Percentiles rank a stretch among this genome's conserved stretches.
These are phyloP conservation scores for Cryptosporidium viatorum DNA, from an alignment of 169 alveolate genomes.

Conservation along the genomic window DNA sequence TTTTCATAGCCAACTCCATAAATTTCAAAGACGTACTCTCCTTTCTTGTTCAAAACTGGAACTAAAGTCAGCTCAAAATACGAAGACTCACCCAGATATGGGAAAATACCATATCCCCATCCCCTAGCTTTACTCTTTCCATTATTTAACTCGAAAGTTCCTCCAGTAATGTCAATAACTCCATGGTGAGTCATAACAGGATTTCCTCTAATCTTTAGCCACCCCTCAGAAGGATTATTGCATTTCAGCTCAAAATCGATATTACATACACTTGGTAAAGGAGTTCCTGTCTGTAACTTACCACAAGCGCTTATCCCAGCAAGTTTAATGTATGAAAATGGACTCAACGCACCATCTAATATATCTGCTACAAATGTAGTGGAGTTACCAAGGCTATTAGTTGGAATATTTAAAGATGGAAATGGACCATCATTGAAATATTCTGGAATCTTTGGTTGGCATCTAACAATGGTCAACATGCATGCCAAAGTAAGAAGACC, in stretches of 20 bases:
- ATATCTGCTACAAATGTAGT: slow-evolving; percentile 49
- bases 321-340: slow-evolving; percentile 58
- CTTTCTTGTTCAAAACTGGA: slow-evolving; percentile 37
- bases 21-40: slow-evolving; percentile 39
- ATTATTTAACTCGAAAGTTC: slow-evolving; percentile 55
- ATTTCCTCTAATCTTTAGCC: slow-evolving; percentile 42
- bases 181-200: slow-evolving; percentile 61
- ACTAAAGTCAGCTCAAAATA: slow-evolving; percentile 67
- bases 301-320: slow-evolving; percentile 63
- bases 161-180: slow-evolving; percentile 62
- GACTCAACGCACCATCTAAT: slow-evolving; percentile 54
- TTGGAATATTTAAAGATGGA: slow-evolving; percentile 60
- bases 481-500: neutral
- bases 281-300: slow-evolving; percentile 44
- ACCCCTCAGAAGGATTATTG: slow-evolving; percentile 62
- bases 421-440: slow-evolving; percentile 54
- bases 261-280: slow-evolving; percentile 33
- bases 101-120: slow-evolving; percentile 74
- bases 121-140: slow-evolving; percentile 17
- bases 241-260: slow-evolving; percentile 38
- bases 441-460: slow-evolving; percentile 32
- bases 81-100: slow-evolving; percentile 63
- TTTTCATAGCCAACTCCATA: slow-evolving; percentile 68
- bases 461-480: neutral
- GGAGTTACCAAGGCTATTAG: neutral